These are phyloP conservation scores for Didymellaceae sp. DNA, from an alignment of 2,329 filamentous ascomycete genomes.

Conservation along the genomic window DNA sequence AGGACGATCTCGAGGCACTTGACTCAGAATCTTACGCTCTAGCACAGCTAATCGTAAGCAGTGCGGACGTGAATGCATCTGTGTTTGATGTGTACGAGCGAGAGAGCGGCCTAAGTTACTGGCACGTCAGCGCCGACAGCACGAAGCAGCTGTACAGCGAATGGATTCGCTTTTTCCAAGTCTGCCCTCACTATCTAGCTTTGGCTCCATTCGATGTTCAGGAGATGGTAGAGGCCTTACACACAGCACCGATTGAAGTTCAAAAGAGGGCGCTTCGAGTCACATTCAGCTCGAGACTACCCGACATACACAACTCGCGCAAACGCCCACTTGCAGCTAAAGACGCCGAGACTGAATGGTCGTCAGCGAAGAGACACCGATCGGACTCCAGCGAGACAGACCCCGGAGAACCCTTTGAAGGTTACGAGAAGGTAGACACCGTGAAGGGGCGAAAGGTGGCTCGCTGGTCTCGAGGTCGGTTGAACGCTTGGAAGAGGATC, in stretches of 20 bases:
- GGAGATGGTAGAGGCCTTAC: background rate
- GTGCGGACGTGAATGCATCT: background rate
- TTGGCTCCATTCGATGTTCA: background rate
- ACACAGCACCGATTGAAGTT: background rate
- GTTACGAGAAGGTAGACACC: no score
- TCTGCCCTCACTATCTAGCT: background rate
- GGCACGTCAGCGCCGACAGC: background rate
- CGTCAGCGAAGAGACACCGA: background rate
- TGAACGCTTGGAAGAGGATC: background rate
- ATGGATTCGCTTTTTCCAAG: background rate
- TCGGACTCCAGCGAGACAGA: background rate
- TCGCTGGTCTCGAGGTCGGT: no score
- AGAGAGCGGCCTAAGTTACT: background rate
- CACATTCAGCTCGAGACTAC: background rate
- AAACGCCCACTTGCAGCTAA: no score
- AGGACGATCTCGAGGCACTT: background rate
- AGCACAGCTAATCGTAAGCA: background rate
- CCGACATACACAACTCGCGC: background rate
- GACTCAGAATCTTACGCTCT: background rate
- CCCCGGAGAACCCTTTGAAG: no score
- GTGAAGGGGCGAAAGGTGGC: no score
- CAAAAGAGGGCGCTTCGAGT: background rate
- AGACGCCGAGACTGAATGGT: background rate
- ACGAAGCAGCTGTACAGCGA: background rate
- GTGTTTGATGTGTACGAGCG: background rate